phyloP scores from a whole-genome alignment of 2,329 filamentous ascomycete species.

The Canariomyces notabilis region DNA sequence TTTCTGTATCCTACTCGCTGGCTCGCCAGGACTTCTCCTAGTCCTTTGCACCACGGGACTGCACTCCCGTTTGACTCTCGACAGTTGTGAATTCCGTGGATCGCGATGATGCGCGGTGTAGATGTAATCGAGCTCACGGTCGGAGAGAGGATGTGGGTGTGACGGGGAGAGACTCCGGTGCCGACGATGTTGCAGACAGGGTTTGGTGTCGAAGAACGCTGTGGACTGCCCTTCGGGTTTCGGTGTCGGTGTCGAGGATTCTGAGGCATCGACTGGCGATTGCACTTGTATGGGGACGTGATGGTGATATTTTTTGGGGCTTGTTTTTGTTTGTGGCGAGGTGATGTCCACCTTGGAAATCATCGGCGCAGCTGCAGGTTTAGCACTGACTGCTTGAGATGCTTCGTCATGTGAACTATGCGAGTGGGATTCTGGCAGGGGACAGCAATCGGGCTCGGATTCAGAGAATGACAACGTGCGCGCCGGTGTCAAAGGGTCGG shows the following conservation, averaged over 20 bases:
- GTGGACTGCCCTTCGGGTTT: slow-evolving; percentile 23
- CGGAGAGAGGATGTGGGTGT: slow-evolving; percentile 27
- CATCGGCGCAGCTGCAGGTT: slow-evolving; percentile 35
- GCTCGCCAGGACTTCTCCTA: slow-evolving; percentile 44
- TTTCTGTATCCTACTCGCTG: slow-evolving; percentile 46
- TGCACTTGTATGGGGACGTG: slow-evolving; percentile 5
- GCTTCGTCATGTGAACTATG: slow-evolving; percentile 35
- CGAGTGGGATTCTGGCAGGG: slow-evolving; percentile 26
- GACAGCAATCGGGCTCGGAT: slow-evolving; percentile 41
- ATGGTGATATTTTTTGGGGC: neutral
- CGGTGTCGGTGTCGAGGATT: slow-evolving; percentile 26
- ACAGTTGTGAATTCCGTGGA: slow-evolving; percentile 29
- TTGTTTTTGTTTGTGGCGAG: no score
- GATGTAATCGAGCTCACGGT: slow-evolving; percentile 21
- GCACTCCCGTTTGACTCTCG: slow-evolving; percentile 30
- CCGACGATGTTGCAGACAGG: slow-evolving; percentile 29
- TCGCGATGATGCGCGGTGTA: slow-evolving; percentile 24
- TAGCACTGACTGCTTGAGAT: slow-evolving; percentile 42
- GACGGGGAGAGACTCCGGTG: slow-evolving; percentile 29
- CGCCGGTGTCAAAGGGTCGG: slow-evolving; percentile 36
- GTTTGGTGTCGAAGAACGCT: slow-evolving; percentile 26
- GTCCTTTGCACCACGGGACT: slow-evolving; percentile 31
- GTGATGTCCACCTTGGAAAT: slow-evolving; percentile 15
- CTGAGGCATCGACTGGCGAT: slow-evolving; percentile 12
- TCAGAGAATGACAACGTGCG: slow-evolving; percentile 50